A percentile compares a stretch with the other conserved stretches of the same genome.
Conservation (phyloP, 192 early-diverging fungal species). For the Pilobolus umbonatus region DNA sequence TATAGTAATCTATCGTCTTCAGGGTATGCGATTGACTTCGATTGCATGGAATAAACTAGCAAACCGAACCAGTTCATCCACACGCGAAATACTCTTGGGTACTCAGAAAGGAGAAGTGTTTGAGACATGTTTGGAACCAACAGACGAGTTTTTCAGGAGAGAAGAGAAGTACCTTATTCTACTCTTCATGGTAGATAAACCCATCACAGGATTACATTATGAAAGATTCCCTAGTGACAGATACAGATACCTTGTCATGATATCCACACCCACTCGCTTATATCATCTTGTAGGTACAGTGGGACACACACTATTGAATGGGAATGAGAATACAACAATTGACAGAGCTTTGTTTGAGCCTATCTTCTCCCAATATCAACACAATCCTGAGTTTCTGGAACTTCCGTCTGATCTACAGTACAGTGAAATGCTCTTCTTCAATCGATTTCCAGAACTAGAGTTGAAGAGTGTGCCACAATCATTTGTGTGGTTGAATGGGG, state of each 20-base stretch:
- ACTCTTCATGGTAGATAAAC: slow-evolving; percentile 64
- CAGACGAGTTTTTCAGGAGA: slow-evolving; percentile 76
- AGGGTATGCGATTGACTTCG: slow-evolving; percentile 67
- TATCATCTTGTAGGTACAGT: slow-evolving; percentile 86
- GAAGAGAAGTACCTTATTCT: slow-evolving; percentile 75
- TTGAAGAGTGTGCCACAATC: slow-evolving; percentile 60
- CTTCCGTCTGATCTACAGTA: slow-evolving; percentile 47
- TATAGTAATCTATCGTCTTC: slow-evolving; percentile 13
- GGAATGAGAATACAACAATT: slow-evolving; percentile 32
- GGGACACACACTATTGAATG: slow-evolving; percentile 30
- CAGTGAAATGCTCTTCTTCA: slow-evolving; percentile 63
- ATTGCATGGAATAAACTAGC: slow-evolving; percentile 83
- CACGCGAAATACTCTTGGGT: slow-evolving; percentile 79
- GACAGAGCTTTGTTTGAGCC: slow-evolving; percentile 66
- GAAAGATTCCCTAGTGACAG: slow-evolving; percentile 69
- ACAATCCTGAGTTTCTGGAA: slow-evolving; percentile 56
- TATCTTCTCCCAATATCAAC: slow-evolving; percentile 68
- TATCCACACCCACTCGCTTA: slow-evolving; percentile 79
- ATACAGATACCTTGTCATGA: slow-evolving; percentile 73
- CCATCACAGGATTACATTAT: slow-evolving; percentile 74
- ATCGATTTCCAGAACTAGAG: slow-evolving; percentile 60
- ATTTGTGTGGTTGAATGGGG: slow-evolving; percentile 87
- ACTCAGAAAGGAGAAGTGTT: slow-evolving; percentile 79
- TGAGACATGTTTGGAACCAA: slow-evolving; percentile 85
- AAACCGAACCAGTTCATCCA: slow-evolving; percentile 48